phyloP scores from a whole-genome alignment of 768 basidiomycete species.

The Pleurotus citrinopileatus region DNA sequence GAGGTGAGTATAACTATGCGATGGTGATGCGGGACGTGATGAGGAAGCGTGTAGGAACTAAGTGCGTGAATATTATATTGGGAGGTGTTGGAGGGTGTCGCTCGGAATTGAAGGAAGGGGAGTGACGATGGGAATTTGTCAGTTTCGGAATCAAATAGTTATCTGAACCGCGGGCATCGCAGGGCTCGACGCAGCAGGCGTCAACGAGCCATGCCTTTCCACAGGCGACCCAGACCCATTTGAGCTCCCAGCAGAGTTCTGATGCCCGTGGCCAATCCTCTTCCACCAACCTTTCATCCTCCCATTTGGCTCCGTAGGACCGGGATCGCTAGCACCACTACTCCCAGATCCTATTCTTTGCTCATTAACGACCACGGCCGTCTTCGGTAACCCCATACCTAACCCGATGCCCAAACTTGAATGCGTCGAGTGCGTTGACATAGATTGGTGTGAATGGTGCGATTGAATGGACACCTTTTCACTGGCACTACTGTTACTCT shows the following conservation, averaged over 20 bases:
- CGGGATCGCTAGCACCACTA: background rate
- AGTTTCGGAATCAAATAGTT: background rate
- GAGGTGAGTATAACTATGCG: too few relatives aligned
- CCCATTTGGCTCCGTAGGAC: background rate
- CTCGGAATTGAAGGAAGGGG: background rate
- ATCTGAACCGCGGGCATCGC: constrained; percentile 1
- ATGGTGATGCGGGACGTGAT: too few relatives aligned
- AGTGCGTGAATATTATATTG: too few relatives aligned
- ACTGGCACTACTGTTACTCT: constrained; percentile 5
- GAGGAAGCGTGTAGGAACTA: too few relatives aligned
- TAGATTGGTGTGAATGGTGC: constrained; percentile 5
- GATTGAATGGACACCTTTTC: constrained; percentile 8
- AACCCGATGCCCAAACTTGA: constrained; percentile 23
- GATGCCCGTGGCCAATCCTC: background rate
- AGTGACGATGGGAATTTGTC: background rate
- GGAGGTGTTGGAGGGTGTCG: background rate
- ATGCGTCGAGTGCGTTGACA: constrained; percentile 1
- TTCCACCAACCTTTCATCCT: constrained; percentile 9
- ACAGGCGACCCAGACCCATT: background rate
- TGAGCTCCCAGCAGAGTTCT: background rate
- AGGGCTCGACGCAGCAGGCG: background rate
- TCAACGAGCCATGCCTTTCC: background rate
- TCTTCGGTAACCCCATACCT: constrained; percentile 21
- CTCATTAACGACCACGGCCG: constrained; percentile 13
- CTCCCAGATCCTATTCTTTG: background rate